Percentiles rank a stretch among this genome's conserved stretches.
Evolutionary conservation across 305 asterid genomes (phyloP).

Genomic region (Lippia alba): DNA sequence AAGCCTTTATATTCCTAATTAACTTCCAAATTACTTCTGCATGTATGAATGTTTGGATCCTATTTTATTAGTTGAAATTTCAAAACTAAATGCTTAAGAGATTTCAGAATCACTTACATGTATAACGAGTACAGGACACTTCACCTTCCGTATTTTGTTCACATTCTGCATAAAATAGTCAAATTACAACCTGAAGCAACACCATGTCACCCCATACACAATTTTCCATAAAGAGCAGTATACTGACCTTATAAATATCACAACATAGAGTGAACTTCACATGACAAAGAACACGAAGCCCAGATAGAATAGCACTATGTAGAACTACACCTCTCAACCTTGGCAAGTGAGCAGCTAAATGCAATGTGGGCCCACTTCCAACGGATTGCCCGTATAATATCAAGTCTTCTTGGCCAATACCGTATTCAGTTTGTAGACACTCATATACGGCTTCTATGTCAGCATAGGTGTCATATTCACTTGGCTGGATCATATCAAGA

Average conservation of each 20-base stretch:
- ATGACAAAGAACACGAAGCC: slow-evolving; percentile 97
- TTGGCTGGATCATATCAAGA: slow-evolving; percentile 63
- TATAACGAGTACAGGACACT: slow-evolving; percentile 90
- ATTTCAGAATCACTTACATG: slow-evolving; percentile 73
- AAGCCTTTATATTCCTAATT: too few relatives aligned
- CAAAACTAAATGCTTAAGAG: slow-evolving; percentile 14
- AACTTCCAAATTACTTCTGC: too few relatives aligned
- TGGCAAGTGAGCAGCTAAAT: slow-evolving; percentile 90
- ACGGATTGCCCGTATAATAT: slow-evolving; percentile 96
- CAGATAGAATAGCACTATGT: slow-evolving; percentile 98
- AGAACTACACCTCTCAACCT: slow-evolving; percentile 95
- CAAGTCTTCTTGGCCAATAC: slow-evolving; percentile 88
- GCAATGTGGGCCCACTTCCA: slow-evolving; percentile 98
- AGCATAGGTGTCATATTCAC: slow-evolving; percentile 89
- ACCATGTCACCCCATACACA: slow-evolving; percentile 14
- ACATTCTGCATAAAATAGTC: slow-evolving; percentile 74
- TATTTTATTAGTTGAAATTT: slow-evolving; percentile 15
- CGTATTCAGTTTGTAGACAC: slow-evolving; percentile 92
- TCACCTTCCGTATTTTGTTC: slow-evolving; percentile 91
- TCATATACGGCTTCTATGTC: slow-evolving; percentile 96
- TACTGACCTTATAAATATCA: slow-evolving; percentile 87
- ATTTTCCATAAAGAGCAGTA: background rate
- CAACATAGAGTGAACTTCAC: slow-evolving; percentile 86
- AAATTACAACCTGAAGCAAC: slow-evolving; percentile 28
- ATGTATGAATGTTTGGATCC: background rate